These are phyloP conservation scores for Sclerotinia subarctica DNA, from an alignment of 2,329 filamentous ascomycete species.

Conservation along the genomic window DNA sequence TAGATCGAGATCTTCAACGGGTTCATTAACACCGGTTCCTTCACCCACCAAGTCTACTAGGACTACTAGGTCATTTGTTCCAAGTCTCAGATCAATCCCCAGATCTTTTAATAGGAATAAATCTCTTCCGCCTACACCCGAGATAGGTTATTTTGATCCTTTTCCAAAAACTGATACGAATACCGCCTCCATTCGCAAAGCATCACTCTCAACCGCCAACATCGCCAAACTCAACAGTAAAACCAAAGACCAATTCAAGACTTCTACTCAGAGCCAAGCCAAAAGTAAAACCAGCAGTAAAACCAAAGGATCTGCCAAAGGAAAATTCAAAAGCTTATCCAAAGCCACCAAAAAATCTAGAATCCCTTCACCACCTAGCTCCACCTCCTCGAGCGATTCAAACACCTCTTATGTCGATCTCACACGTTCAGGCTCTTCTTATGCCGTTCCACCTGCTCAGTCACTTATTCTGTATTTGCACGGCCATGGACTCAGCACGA, in stretches of 20 bases:
- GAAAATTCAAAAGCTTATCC: neutral
- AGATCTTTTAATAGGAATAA: neutral
- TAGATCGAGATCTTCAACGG: neutral
- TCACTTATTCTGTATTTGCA: slow-evolving; percentile 3
- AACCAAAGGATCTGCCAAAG: neutral
- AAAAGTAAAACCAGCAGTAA: neutral
- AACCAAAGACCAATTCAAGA: neutral
- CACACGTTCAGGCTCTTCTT: neutral
- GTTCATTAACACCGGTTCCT: neutral
- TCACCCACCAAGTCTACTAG: neutral
- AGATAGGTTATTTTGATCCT: neutral
- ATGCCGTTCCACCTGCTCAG: neutral
- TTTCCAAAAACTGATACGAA: neutral
- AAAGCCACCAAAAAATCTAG: neutral
- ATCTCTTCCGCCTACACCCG: neutral
- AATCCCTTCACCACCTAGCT: neutral
- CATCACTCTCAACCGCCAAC: neutral
- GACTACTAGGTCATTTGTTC: neutral
- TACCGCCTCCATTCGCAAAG: neutral
- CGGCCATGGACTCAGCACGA: neutral
- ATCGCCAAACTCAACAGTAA: neutral
- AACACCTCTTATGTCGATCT: slow-evolving; percentile 1
- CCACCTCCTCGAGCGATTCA: neutral
- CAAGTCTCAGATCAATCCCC: neutral
- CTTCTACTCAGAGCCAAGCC: neutral